A percentile compares a stretch with the other conserved stretches of the same genome.
These are phyloP conservation scores for Cutaneotrichosporon cavernicola DNA, from an alignment of 1,284 basidiomycete genomes.

Conservation along the genomic window DNA sequence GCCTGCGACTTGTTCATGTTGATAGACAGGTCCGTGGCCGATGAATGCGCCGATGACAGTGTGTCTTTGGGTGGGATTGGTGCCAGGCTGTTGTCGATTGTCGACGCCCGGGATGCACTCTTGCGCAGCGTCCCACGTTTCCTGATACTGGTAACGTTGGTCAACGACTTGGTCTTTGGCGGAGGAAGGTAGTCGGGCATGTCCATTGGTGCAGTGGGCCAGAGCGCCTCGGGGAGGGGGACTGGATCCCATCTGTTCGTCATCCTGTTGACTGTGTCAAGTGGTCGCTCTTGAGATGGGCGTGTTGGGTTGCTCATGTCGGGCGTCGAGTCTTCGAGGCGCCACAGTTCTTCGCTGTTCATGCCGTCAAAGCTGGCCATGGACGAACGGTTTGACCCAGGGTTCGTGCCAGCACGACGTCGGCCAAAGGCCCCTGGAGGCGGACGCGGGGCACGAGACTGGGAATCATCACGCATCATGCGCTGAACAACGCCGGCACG, in stretches of 20 bases:
- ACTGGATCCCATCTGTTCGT: conserved; percentile 32
- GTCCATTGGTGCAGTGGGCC: conserved; percentile 38
- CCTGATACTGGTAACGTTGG: conserved; percentile 34
- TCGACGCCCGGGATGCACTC: conserved; percentile 22
- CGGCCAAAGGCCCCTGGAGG: conserved; percentile 17
- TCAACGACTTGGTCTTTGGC: conserved; percentile 39
- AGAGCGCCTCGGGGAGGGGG: conserved; percentile 30
- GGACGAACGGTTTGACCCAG: conserved; percentile 38
- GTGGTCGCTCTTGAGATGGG: conserved; percentile 43
- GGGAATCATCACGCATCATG: conserved; percentile 16
- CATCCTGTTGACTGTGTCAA: conserved; percentile 48
- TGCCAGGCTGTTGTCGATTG: conserved; percentile 21
- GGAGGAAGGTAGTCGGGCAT: conserved; percentile 24
- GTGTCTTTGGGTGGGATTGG: conserved; percentile 21
- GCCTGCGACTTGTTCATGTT: conserved; percentile 39
- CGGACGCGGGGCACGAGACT: neutral
- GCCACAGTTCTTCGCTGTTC: conserved; percentile 48
- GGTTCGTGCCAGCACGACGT: conserved; percentile 16
- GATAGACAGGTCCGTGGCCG: conserved; percentile 42
- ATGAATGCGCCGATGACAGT: conserved; percentile 45
- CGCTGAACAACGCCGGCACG: conserved; percentile 20
- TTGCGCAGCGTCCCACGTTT: conserved; percentile 23
- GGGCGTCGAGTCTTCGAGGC: conserved; percentile 34
- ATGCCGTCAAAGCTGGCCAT: conserved; percentile 35
- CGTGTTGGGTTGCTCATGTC: conserved; percentile 51